phyloP scores from a whole-genome alignment of 164 flowering plant genomes.

The Magnolia kwangsiensis region DNA sequence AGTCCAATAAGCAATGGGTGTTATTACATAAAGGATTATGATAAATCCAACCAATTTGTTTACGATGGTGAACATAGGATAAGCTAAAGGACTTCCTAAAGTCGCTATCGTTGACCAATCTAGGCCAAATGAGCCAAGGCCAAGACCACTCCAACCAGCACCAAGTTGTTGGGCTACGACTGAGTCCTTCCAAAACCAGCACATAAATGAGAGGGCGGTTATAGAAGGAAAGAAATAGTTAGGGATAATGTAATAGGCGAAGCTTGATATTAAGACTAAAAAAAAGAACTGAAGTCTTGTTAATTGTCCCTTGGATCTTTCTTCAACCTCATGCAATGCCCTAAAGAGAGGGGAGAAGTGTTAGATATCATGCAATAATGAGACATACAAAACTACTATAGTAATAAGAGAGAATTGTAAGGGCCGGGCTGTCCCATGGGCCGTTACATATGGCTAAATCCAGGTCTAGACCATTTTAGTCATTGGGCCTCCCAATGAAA shows the following conservation, averaged over 20 bases:
- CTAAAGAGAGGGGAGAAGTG: not conserved
- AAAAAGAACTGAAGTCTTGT: conserved; percentile 4
- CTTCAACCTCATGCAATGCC: not conserved
- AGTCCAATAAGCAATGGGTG: conserved; percentile 55
- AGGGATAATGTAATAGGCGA: conserved; percentile 27
- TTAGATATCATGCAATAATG: too few species aligned
- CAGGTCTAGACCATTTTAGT: too few species aligned
- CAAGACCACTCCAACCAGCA: conserved; percentile 46
- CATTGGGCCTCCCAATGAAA: too few species aligned
- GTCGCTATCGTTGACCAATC: conserved; percentile 52
- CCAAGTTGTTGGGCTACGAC: not conserved
- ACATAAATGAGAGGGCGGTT: conserved; percentile 45
- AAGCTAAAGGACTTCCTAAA: conserved; percentile 48
- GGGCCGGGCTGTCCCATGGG: too few species aligned
- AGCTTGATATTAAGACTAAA: conserved; percentile 20
- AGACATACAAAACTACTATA: too few species aligned
- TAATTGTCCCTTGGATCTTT: not conserved
- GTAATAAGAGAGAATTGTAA: too few species aligned
- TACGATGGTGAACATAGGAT: conserved; percentile 46
- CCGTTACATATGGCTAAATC: too few species aligned
- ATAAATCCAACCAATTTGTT: conserved; percentile 39
- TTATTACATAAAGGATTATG: conserved; percentile 29
- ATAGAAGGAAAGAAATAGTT: conserved; percentile 49
- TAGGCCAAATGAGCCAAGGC: conserved; percentile 52
- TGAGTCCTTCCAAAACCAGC: conserved; percentile 44